Evolutionary conservation across 495 filamentous ascomycete genomes (phyloP).

Genomic region (Hapsidospora chrysogenum): DNA sequence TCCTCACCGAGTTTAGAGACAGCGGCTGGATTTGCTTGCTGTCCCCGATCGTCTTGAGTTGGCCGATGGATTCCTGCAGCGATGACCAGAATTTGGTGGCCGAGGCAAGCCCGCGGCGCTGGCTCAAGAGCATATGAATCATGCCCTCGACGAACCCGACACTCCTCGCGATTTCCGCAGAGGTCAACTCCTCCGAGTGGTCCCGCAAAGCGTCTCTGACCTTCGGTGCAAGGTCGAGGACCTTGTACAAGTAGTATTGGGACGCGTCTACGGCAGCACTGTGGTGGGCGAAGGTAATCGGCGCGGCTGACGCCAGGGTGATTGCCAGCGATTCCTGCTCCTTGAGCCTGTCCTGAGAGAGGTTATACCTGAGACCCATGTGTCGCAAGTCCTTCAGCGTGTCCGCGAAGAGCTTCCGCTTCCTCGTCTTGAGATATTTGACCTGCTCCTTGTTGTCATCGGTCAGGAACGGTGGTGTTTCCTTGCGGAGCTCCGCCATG

Average conservation of each 20-base stretch:
- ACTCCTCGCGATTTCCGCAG: slow-evolving; percentile 58
- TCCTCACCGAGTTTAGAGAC: slow-evolving; percentile 4
- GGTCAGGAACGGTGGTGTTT: slow-evolving; percentile 58
- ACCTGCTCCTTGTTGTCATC: slow-evolving; percentile 69
- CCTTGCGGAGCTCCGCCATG: slow-evolving; percentile 56
- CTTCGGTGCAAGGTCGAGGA: slow-evolving; percentile 51
- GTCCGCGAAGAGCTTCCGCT: slow-evolving; percentile 82
- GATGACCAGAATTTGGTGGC: slow-evolving; percentile 10
- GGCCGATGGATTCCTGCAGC: slow-evolving; percentile 8
- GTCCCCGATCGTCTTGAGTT: slow-evolving; percentile 10
- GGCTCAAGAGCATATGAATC: slow-evolving; percentile 46
- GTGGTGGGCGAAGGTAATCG: slow-evolving; percentile 9
- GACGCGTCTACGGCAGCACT: slow-evolving; percentile 16
- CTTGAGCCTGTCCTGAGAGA: slow-evolving; percentile 47
- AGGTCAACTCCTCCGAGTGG: slow-evolving; percentile 70
- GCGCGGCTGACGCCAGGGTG: slow-evolving; percentile 40
- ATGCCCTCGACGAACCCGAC: slow-evolving; percentile 72
- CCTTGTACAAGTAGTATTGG: slow-evolving; percentile 64
- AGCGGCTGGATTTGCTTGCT: not conserved
- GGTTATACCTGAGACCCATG: slow-evolving; percentile 78
- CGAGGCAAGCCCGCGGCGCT: slow-evolving; percentile 35
- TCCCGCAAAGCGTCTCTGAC: slow-evolving; percentile 46
- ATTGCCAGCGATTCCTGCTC: slow-evolving; percentile 53
- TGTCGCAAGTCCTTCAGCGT: slow-evolving; percentile 61
- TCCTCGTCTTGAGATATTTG: slow-evolving; percentile 75